Base-by-base conservation (phyloP, 768 basidiomycete species). In the Boletus rufocinnamomeus region DNA sequence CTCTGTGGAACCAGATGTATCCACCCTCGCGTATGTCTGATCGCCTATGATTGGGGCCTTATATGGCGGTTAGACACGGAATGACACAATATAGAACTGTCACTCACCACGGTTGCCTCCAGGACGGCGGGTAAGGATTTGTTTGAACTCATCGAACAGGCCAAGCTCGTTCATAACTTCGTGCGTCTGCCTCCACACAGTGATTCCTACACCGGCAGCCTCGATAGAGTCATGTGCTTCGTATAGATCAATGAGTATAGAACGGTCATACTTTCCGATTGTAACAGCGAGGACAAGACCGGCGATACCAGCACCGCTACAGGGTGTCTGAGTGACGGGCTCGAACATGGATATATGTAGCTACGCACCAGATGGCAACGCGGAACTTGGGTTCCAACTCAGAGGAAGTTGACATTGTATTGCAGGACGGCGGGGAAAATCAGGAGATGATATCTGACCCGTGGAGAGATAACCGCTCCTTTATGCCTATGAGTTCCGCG, bases 111-210 rank as follows among this genome's bases (percentile, higher is more conserved):
- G 52, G 17, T 23, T 61, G 19, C 60, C 53, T 23, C 53, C 65
- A 27, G 64, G 61, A 32, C 40, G 14, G 1, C 50, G 50, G 2
- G 62, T 48, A 14, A 66, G 57, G 10, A 70, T 61, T 16, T 58
- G 54, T 21, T 52, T 47, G 16, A 72, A 56, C 3, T 74, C 78
- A 13, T 77, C 69, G 14, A 74, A 66, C 6, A 83, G 60, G 1
- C 77, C 81, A 43, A 83, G 76, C 10, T 67, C 64, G 52, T 77
- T 67, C 57, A 83, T 63, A 19, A 81, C 72, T 8, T 68, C 69
- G 75, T 78, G 79, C 16, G 80, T 81, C 46, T 77, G 69, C 6
- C 65, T 65, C 80, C 80, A 81, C 4, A 82, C 70, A 64, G 77
- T 43, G 72, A 80, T 41, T 66, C 82, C 78, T 6, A 75, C 75